These are phyloP conservation scores for Lepiota brunneoincarnata DNA, from an alignment of 768 basidiomycete genomes.

Conservation along the genomic window DNA sequence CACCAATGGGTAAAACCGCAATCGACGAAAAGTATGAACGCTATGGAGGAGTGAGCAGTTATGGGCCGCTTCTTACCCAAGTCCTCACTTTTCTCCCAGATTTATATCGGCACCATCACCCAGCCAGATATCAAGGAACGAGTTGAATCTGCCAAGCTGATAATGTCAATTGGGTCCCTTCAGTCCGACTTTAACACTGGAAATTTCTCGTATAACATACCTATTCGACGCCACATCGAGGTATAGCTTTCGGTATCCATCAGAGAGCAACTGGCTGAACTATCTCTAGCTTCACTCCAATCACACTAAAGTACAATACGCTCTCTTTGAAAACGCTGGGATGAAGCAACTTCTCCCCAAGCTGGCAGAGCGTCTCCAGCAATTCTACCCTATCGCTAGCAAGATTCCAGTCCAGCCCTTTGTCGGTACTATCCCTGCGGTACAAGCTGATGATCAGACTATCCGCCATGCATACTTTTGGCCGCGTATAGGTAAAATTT, in stretches of 20 bases:
- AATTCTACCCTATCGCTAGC: constrained; percentile 35
- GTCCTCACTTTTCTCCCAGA: constrained; percentile 35
- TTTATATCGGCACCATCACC: constrained; percentile 73
- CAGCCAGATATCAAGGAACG: constrained; percentile 64
- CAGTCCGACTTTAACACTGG: constrained; percentile 88
- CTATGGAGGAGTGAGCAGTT: constrained; percentile 71
- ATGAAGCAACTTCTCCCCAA: constrained; percentile 79
- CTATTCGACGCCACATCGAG: constrained; percentile 58
- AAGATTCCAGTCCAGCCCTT: constrained; percentile 47
- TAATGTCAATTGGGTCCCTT: constrained; percentile 69
- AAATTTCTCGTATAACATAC: constrained; percentile 76
- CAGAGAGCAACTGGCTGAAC: background rate
- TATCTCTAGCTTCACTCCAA: constrained; percentile 67
- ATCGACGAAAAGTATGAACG: constrained; percentile 69
- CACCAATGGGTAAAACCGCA: constrained; percentile 81
- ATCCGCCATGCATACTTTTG: constrained; percentile 85
- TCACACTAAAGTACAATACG: constrained; percentile 64
- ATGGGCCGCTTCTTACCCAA: background rate
- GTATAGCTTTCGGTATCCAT: constrained; percentile 26
- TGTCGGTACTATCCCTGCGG: constrained; percentile 38
- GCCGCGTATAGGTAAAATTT: constrained; percentile 75
- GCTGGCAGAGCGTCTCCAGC: constrained; percentile 53
- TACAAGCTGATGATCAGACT: constrained; percentile 38
- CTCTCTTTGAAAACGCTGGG: constrained; percentile 60
- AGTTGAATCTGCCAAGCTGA: constrained; percentile 73